Conservation (phyloP, 371 early-diverging fungal genomes). For the Mucor mucedo region DNA sequence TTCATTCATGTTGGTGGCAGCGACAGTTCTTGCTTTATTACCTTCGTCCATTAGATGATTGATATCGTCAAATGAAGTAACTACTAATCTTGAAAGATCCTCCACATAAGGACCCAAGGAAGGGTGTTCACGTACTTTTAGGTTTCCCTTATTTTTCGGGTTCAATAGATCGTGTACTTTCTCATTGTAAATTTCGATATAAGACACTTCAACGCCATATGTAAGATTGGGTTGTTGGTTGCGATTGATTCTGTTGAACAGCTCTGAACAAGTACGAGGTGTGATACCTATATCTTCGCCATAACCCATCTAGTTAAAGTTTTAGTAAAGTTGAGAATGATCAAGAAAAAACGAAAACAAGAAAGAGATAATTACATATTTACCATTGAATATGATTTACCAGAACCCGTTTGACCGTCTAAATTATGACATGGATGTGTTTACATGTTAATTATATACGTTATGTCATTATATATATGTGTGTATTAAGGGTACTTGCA, state of each 20-base stretch:
- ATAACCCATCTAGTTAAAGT: slow-evolving; percentile 59
- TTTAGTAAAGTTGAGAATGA: not conserved
- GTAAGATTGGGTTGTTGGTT: slow-evolving; percentile 54
- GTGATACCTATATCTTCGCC: slow-evolving; percentile 85
- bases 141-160: slow-evolving; percentile 76
- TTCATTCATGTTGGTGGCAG: slow-evolving; percentile 97
- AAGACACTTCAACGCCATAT: slow-evolving; percentile 82
- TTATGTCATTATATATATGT: not conserved
- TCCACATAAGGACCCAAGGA: slow-evolving; percentile 92
- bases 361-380: slow-evolving; percentile 9
- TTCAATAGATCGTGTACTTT: slow-evolving; percentile 90
- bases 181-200: slow-evolving; percentile 89
- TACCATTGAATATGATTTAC: slow-evolving; percentile 88
- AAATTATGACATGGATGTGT: slow-evolving; percentile 4
- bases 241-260: slow-evolving; percentile 72
- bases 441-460: not conserved
- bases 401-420: slow-evolving; percentile 90
- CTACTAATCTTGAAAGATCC: slow-evolving; percentile 84
- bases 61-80: slow-evolving; percentile 79
- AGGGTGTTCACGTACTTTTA: slow-evolving; percentile 90
- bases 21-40: slow-evolving; percentile 90
- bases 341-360: not conserved
- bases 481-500: slow-evolving; percentile 55
- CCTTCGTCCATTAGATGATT: slow-evolving; percentile 87
- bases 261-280: slow-evolving; percentile 78